These are phyloP conservation scores for Vaccinium myrtillus DNA, from an alignment of 148 eudicot genomes.

Conservation along the genomic window DNA sequence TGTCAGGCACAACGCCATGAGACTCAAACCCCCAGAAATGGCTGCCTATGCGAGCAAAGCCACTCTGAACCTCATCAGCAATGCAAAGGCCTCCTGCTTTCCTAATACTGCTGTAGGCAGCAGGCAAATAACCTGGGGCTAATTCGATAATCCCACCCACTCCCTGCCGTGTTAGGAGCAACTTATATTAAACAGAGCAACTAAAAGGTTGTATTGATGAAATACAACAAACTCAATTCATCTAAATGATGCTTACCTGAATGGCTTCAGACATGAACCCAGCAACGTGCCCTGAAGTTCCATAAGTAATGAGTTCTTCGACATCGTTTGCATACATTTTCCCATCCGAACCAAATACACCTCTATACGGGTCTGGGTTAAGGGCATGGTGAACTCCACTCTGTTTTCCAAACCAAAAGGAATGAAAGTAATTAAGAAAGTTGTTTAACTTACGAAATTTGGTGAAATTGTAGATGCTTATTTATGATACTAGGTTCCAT, in stretches of 20 bases:
- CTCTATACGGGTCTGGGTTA: slow-evolving; percentile 95
- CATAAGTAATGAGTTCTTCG: slow-evolving; percentile 70
- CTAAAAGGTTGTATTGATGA: background rate
- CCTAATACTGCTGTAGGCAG: slow-evolving; percentile 62
- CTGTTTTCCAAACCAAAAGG: slow-evolving; percentile 37
- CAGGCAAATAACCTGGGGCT: slow-evolving; percentile 88
- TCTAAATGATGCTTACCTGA: slow-evolving; percentile 42
- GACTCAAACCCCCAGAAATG: slow-evolving; percentile 97
- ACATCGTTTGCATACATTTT: slow-evolving; percentile 83
- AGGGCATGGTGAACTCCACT: slow-evolving; percentile 92
- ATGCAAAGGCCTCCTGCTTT: slow-evolving; percentile 93
- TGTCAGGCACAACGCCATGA: slow-evolving; percentile 95
- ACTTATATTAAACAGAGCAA: background rate
- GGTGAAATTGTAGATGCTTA: background rate
- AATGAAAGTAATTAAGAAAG: background rate
- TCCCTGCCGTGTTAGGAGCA: slow-evolving; percentile 52
- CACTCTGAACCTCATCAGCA: slow-evolving; percentile 96
- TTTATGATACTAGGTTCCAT: background rate
- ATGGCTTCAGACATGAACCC: slow-evolving; percentile 88
- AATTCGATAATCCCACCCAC: slow-evolving; percentile 94
- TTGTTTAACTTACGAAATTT: background rate
- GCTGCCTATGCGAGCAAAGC: slow-evolving; percentile 94
- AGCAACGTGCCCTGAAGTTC: slow-evolving; percentile 83
- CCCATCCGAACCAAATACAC: slow-evolving; percentile 93
- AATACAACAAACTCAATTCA: background rate